Conservation (phyloP, 768 basidiomycete genomes). For the Pholiota microspora region DNA sequence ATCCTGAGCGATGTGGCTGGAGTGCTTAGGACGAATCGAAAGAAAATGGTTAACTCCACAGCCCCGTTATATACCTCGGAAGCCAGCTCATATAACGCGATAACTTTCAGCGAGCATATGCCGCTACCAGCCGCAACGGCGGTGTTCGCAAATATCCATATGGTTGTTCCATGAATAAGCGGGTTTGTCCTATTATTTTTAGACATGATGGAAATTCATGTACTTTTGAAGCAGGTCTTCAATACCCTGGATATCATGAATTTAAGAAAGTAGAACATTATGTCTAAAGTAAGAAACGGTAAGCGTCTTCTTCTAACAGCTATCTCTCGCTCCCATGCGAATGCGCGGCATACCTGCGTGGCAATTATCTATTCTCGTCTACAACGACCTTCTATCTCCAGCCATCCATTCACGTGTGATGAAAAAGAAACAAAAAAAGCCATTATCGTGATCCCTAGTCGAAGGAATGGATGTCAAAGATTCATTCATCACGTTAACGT, state of each 20-base stretch:
- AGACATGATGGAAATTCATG: slow-evolving; percentile 6
- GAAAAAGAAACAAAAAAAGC: background rate
- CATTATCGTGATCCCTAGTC: too few relatives aligned
- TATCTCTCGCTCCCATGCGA: slow-evolving; percentile 2
- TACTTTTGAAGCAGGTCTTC: background rate
- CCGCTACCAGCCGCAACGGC: background rate
- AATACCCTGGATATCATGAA: background rate
- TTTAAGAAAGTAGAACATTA: background rate
- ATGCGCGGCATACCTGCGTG: slow-evolving; percentile 11
- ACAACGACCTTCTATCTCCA: slow-evolving; percentile 18
- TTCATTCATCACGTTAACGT: background rate
- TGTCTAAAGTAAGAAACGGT: background rate
- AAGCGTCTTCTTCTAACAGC: background rate
- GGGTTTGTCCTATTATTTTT: slow-evolving; percentile 13
- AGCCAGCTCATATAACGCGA: slow-evolving; percentile 12
- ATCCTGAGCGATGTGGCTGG: slow-evolving; percentile 11
- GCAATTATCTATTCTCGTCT: slow-evolving; percentile 11
- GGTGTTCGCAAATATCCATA: slow-evolving; percentile 9
- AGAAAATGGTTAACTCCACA: background rate
- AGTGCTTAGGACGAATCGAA: slow-evolving; percentile 6
- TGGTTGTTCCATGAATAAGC: slow-evolving; percentile 14
- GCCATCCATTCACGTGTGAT: slow-evolving; percentile 1
- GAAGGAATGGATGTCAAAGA: background rate
- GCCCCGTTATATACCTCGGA: slow-evolving; percentile 13
- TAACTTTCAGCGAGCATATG: slow-evolving; percentile 7